Base-by-base conservation (phyloP, 192 early-diverging fungal species). In the Spinellus fusiger region DNA sequence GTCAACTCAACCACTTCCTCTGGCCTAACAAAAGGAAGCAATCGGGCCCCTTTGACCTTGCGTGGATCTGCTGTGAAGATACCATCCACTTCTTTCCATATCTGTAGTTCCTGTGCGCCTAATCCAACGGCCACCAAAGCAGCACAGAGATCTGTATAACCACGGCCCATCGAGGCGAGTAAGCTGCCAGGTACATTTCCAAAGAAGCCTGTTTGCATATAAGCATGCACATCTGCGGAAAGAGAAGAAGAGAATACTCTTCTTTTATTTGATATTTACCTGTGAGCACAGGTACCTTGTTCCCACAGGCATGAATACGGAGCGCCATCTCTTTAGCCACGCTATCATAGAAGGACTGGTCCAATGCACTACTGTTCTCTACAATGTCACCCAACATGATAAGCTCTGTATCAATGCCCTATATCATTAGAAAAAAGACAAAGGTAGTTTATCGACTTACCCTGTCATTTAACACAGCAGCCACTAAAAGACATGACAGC, bases 31-130 rank as follows among this genome's bases (percentile, higher is more conserved):
- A 85, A 79, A 13, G 83, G 76, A 27, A 95, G 82, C 37, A 92
- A 74, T 7, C 84, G 81, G 9, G 93, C 93, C 12, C 74, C 66
- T 8, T 82, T 82, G 12, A 88, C 91, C 62, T 96, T 96, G 31
- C 93, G 87, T n/a, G 93, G 93, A 62, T 96, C 93, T 0, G 92
- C 93, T 0, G 92, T 96, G 65, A 96, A 96, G 50, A 96, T 96
- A 33, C 93, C 93, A 61, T 96, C 93, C 3, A 96, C 93, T 61
- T 96, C 93, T 74, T 96, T 96, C 91, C 91, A 96, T n/a, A 96
- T 88, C 65, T 96, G 93, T 40, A 96, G 77, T 65, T 96, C 93
- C 12, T 81, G 70, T 4, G 92, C 91, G 18, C 77, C 62, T 12
- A 91, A 63, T 3, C 81, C 93, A 10, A 94, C 93, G 0, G 93